Base-by-base conservation (phyloP, 352 stramenopile genomes). In the Aphanomyces invadans region DNA sequence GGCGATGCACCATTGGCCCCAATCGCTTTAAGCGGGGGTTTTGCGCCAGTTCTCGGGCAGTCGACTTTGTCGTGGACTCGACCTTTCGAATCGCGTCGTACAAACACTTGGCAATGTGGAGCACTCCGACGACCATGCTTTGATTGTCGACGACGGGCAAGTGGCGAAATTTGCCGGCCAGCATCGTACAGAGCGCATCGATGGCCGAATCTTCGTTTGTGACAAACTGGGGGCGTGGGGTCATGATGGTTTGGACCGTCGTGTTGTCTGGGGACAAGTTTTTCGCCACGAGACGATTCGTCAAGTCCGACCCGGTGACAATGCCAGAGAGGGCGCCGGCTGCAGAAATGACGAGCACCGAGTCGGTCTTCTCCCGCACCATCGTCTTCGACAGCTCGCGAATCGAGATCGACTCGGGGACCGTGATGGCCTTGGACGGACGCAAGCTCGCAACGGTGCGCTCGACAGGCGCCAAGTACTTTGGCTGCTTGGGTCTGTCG, bases 41-140 rank as follows among this genome's bases (percentile, higher is more conserved):
- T 10, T 28, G 26, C 4, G 63, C 63, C 17, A 67, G 31, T 17
- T 67, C 60, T 11, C 48, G 48, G 45, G 68, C 70, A 62, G 91
- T 82, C n/a, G 81, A 84, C 67, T 93, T 92, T 10, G 52, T 70
- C n/a, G 56, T 65, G 11, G 52, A 80, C 71, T 99, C 96, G 71
- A 99, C 95, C 70, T 98, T 98, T 4, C 80, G 81, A 60, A 99
- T 98, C 2, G 96, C 96, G 78, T 99, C 96, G 79, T 99, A 98
- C 64, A 99, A 67, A 68, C 97, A 99, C 74, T 99, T 98, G 11
- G 92, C 95, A 76, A 99, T 99, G 77, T 98, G 97, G 23, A 99
- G 73, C 44, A 99, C 88, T 11, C 97, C 97, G 4, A 98, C 91
- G 4, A 99, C 92, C 0, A 81, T 84, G 0, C 86, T 88, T 23